phyloP scores from a whole-genome alignment of 352 stramenopile genomes.

The Pythium aristosporum region DNA sequence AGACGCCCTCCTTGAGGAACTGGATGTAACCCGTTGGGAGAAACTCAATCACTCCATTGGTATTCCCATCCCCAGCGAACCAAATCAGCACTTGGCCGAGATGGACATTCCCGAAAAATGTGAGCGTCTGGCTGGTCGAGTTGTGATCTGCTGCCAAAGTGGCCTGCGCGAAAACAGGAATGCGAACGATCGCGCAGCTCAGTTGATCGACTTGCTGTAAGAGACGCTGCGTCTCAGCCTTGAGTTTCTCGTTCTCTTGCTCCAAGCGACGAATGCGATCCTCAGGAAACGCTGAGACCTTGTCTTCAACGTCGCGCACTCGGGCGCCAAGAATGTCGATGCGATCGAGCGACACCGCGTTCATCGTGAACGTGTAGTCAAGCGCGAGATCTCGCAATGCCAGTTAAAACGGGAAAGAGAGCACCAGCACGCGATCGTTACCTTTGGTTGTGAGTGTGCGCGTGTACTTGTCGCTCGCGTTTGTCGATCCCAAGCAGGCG shows the following conservation, averaged over 20 bases:
- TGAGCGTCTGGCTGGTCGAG: too few relatives aligned
- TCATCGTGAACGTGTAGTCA: conserved; percentile 12
- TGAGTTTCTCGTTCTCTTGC: background rate
- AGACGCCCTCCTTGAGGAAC: background rate
- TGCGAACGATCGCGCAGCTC: too few relatives aligned
- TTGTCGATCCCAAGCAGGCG: background rate
- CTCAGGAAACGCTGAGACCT: background rate
- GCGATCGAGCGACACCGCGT: conserved; percentile 5
- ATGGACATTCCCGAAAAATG: background rate
- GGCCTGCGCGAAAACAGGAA: background rate
- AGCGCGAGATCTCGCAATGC: background rate
- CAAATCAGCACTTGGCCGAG: background rate
- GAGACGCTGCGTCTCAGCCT: background rate
- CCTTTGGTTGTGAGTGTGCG: background rate
- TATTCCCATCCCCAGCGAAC: background rate
- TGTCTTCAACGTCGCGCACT: conserved; percentile 13
- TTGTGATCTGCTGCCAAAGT: too few relatives aligned
- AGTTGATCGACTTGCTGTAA: too few relatives aligned
- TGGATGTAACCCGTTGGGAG: background rate
- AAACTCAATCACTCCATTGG: background rate
- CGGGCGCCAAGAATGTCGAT: conserved; percentile 11
- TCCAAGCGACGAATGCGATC: background rate
- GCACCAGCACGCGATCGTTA: background rate
- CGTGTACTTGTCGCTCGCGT: background rate
- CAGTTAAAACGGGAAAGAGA: conserved; percentile 6